Percentiles rank a stretch among this genome's conserved stretches.
These are phyloP conservation scores for Penicillium janthinellum DNA, from an alignment of 2,329 filamentous ascomycete genomes.

Conservation along the genomic window DNA sequence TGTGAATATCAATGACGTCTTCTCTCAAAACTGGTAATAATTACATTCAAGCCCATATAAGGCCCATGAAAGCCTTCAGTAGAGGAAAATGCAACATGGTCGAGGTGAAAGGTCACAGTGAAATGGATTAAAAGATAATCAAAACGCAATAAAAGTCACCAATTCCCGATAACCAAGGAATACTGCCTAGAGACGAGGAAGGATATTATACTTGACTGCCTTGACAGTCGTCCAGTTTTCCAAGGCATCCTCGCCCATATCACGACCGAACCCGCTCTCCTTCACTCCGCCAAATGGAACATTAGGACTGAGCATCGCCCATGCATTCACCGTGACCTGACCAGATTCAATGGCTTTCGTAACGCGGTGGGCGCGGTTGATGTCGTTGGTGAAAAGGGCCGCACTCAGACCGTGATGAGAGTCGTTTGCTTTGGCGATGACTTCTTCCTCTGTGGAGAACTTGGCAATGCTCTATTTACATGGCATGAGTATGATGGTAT, in stretches of 20 bases:
- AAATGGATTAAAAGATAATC: not conserved
- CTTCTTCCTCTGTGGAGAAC: constrained; percentile 63
- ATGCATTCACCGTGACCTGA: constrained; percentile 32
- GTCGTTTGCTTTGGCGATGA: constrained; percentile 57
- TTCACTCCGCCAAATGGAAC: constrained; percentile 33
- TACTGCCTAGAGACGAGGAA: constrained; percentile 11
- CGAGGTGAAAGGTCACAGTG: too few relatives aligned
- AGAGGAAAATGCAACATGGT: not conserved
- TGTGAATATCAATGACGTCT: not conserved
- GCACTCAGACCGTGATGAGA: constrained; percentile 40
- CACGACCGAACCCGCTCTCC: constrained; percentile 32
- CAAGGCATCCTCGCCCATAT: constrained; percentile 32
- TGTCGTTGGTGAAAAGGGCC: constrained; percentile 31
- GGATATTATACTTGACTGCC: constrained; percentile 24
- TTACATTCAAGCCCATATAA: too few relatives aligned
- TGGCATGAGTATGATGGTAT: not conserved
- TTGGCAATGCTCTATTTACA: constrained; percentile 51
- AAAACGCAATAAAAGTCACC: too few relatives aligned
- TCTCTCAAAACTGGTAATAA: not conserved
- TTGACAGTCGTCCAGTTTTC: constrained; percentile 30
- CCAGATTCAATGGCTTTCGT: constrained; percentile 25
- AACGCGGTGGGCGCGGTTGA: constrained; percentile 29
- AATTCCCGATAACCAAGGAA: too few relatives aligned
- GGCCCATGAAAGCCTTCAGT: not conserved
- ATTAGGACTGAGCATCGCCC: constrained; percentile 29